Evolutionary conservation across 106 monocot genomes (phyloP).

Genomic region (Triglochin maritima): DNA sequence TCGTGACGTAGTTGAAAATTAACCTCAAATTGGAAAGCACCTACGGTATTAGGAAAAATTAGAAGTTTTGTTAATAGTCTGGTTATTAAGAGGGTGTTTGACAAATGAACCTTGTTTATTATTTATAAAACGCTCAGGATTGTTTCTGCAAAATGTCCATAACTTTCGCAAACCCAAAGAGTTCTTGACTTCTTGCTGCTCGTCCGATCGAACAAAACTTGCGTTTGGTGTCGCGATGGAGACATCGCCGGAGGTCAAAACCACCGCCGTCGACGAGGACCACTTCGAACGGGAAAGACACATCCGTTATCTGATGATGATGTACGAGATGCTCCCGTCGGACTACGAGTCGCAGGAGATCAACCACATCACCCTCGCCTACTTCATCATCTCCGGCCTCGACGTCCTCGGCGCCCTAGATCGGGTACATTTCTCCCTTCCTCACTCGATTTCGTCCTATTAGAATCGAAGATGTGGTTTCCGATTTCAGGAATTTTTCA

Average conservation of each 20-base stretch:
- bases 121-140: too few relatives aligned
- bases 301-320: conserved; percentile 41
- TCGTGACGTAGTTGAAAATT: too few relatives aligned
- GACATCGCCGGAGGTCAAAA: background rate
- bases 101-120: too few relatives aligned
- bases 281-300: conserved; percentile 51
- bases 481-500: too few relatives aligned
- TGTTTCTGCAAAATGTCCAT: too few relatives aligned
- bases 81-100: too few relatives aligned
- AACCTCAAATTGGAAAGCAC: too few relatives aligned
- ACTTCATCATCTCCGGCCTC: conserved; percentile 88
- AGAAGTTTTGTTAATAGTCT: too few relatives aligned
- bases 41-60: too few relatives aligned
- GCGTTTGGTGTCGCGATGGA: background rate
- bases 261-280: background rate
- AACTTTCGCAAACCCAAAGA: background rate
- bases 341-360: conserved; percentile 86
- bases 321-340: conserved; percentile 41
- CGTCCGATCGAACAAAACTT: background rate
- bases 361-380: conserved; percentile 92
- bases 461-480: too few relatives aligned
- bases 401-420: conserved; percentile 69
- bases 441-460: too few relatives aligned
- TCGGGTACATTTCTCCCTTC: conserved; percentile 27
- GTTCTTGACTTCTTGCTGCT: background rate